Evolutionary conservation across 2,329 filamentous ascomycete species (phyloP), one percentile per base, ranked within the genome.

Genomic region (Colletotrichum paranaense): DNA sequence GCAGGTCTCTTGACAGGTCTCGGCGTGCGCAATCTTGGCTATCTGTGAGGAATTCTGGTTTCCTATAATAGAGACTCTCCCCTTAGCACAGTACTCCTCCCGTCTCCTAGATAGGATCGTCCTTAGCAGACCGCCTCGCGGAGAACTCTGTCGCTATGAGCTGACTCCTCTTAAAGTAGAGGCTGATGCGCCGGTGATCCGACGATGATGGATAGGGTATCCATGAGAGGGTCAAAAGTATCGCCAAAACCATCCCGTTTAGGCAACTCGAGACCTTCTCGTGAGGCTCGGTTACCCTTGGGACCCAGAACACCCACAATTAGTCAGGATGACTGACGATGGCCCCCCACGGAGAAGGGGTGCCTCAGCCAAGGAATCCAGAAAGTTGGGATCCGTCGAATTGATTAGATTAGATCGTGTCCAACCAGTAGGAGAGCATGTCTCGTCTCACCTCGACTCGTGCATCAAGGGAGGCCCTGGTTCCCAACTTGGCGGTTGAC

Each of bases 341-440:
- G 52, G 16, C 52, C 69, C 68, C 65, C 58, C 53, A 59, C 42
- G 38, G 57, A 64, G 28, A 35, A 49, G 24, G 7, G 28, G n/a
- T 68, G 42, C 38, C 56, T 72, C 53, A 63, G 65, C 65, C 69
- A 64, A 72, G 65, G 58, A 30, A 62, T 30, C 65, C 64, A 58
- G 30, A 55, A 42, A 32, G 28, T 24, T 67, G 65, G 65, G 59
- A 58, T 24, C 57, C 67, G 58, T 72, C 53, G 55, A 60, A 26
- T 72, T 69, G 66, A 69, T 69, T 68, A 72, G 69, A 72, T 72
- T 69, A 72, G 65, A 72, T 68, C 66, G 65, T 55, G 30, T 11
- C 30, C 16, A 22, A 26, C 69, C 59, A 69, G 42, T 69, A 38
- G 38, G 32, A 38, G 16, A n/a, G 32, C 30, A 35, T n/a, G 11